These are phyloP conservation scores for Elaeis guineensis DNA, from an alignment of 176 grass and related monocot genomes.

Conservation along the genomic window DNA sequence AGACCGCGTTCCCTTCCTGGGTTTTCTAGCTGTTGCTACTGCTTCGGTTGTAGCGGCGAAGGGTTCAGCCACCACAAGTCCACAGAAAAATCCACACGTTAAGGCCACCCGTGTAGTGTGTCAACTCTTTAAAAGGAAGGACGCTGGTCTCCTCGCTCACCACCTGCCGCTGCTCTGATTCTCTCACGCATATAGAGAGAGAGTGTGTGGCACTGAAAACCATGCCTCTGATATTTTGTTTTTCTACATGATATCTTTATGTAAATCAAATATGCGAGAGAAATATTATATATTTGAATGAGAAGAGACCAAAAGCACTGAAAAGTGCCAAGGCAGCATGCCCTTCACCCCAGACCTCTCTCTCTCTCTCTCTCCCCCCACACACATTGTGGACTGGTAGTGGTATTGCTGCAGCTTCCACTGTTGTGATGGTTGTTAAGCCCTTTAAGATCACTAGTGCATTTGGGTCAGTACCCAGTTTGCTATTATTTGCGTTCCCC, in stretches of 20 bases:
- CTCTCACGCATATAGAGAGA: neutral
- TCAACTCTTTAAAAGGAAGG: neutral
- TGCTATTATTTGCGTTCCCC: too few species aligned
- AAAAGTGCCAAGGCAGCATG: slow-evolving; percentile 7
- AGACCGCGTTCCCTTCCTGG: too few species aligned
- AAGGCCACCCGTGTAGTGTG: too few species aligned
- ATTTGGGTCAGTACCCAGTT: slow-evolving; percentile 7
- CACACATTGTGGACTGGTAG: neutral
- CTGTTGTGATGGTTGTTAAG: slow-evolving; percentile 2
- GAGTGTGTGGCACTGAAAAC: slow-evolving; percentile 24
- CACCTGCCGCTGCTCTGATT: slow-evolving; percentile 3
- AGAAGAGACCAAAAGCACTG: slow-evolving; percentile 11
- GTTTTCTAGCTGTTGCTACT: too few species aligned
- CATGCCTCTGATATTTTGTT: slow-evolving; percentile 6
- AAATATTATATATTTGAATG: slow-evolving; percentile 12
- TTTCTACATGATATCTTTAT: slow-evolving; percentile 19
- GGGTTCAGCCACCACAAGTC: too few species aligned
- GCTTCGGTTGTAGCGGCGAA: too few species aligned
- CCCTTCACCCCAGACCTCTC: neutral
- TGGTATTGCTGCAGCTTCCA: slow-evolving; percentile 8
- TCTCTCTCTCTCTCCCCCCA: neutral
- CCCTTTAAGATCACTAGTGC: slow-evolving; percentile 9
- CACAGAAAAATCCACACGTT: too few species aligned
- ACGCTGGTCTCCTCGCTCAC: neutral
- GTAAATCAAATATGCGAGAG: neutral